Evolutionary conservation across 805 yeast genomes (phyloP), one percentile per base, ranked within the genome.

Genomic region (Kurtzmaniella cleridarum): DNA sequence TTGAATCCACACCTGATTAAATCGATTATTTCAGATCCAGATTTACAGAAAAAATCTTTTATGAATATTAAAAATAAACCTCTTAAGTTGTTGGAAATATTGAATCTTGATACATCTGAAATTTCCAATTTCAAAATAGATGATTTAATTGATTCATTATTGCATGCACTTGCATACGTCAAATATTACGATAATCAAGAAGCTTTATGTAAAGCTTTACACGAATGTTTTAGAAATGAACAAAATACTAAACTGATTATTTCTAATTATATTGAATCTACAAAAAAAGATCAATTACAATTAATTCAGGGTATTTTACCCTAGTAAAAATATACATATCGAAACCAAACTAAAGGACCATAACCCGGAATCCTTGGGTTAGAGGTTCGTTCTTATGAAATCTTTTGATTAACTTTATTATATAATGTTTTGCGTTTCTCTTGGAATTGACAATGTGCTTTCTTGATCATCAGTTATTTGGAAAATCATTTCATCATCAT

Each of bases 121-220:
- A 36, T 34, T 23, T n/a, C 41, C 17, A 34, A 50, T 31, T 41
- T 45, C 5, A 68, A 68, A 41, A 41, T 57, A 13, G 74, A 68
- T 41, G 74, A 68, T 48, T 54, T 68, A 45, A 53, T 65, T n/a
- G 74, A 68, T 43, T 55, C 65, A 14, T 48, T 64, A 18, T 48
- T 68, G 26, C 68, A 68, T 42, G 62, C 54, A 39, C 41, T 61
- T 6, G 59, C 60, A 11, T 47, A 55, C 5, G 43, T 50, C n/a
- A 41, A 43, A 14, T 51, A 58, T 23, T 41, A 48, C 23, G 35
- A 44, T 15, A 61, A 61, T 37, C 53, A 50, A 36, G 27, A 39
- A 7, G 39, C 38, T 17, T 38, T 60, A 27, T 7, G 41, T 11
- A 30, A 48, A 3, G 46, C 34, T 37, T 31, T 60, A 20, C 30